phyloP scores from a whole-genome alignment of 345 rosid genomes.

The Geranium brycei region DNA sequence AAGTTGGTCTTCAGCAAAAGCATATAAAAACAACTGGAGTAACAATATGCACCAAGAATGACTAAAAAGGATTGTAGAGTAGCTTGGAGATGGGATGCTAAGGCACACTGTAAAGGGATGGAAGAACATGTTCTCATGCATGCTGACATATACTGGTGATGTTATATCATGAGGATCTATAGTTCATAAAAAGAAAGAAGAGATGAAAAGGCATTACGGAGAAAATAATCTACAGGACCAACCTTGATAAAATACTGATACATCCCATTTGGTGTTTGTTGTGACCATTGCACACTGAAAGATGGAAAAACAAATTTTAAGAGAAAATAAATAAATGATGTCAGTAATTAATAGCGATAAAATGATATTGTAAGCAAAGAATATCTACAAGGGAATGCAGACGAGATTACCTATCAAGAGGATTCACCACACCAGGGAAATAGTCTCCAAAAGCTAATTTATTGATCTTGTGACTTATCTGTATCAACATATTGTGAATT shows the following conservation, averaged over 20 bases:
- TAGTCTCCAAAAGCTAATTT: constrained; percentile 69
- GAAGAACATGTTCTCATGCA: no score
- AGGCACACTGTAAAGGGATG: no score
- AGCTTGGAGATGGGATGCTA: no score
- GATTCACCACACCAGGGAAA: constrained; percentile 87
- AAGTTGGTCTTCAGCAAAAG: no score
- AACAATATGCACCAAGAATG: no score
- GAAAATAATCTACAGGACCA: background rate
- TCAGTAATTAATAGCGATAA: no score
- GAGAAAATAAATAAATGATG: background rate
- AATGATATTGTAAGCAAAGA: no score
- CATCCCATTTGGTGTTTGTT: constrained; percentile 58
- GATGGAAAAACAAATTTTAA: constrained; percentile 2
- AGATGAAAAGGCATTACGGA: background rate
- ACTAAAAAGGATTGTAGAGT: no score
- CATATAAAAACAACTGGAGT: no score
- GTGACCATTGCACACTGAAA: constrained; percentile 70
- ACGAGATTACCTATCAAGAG: constrained; percentile 74
- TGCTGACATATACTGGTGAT: no score
- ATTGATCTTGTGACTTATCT: constrained; percentile 88
- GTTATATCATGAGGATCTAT: background rate
- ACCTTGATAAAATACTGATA: constrained; percentile 96
- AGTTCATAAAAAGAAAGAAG: no score
- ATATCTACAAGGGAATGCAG: background rate
- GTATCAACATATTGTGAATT: constrained; percentile 14